Conservation (phyloP, 208 protist genomes). For the Trypanosomatidae sp. region DNA sequence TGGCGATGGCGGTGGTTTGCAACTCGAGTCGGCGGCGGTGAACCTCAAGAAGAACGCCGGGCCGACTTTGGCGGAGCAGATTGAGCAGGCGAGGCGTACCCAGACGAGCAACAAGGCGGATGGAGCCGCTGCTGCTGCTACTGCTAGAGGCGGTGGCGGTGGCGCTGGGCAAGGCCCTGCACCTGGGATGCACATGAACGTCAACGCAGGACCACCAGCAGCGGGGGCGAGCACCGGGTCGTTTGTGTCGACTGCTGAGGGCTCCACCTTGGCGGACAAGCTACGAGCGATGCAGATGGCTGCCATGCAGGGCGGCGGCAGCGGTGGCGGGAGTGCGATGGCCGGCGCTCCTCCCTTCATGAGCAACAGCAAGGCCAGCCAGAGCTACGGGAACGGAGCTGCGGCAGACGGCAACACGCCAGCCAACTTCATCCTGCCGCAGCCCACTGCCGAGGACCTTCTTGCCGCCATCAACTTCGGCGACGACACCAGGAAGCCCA, state of each 20-base stretch:
- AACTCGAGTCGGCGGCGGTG: slow-evolving; percentile 70
- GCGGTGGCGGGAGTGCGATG: neutral
- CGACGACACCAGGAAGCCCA: too few species aligned
- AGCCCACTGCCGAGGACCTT: slow-evolving; percentile 16
- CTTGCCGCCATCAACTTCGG: slow-evolving; percentile 26
- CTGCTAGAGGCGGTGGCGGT: too few species aligned
- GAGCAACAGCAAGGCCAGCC: neutral
- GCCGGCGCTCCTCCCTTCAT: neutral
- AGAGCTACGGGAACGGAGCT: neutral
- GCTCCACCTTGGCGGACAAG: slow-evolving; percentile 61
- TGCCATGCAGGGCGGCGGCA: slow-evolving; percentile 1
- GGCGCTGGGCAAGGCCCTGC: too few species aligned
- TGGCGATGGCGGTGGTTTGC: slow-evolving; percentile 45
- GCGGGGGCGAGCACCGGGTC: neutral
- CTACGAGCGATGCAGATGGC: slow-evolving; percentile 61
- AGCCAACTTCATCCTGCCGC: too few species aligned
- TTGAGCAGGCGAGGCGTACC: slow-evolving; percentile 20
- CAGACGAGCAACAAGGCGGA: slow-evolving; percentile 4
- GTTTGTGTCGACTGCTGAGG: slow-evolving; percentile 23
- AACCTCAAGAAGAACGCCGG: slow-evolving; percentile 39
- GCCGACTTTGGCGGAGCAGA: slow-evolving; percentile 28
- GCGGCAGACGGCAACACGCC: neutral
- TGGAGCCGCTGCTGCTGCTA: neutral
- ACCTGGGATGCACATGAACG: neutral
- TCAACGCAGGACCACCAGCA: neutral